A percentile compares a stretch with the other conserved stretches of the same genome.
phyloP scores from a whole-genome alignment of 805 yeast genomes.

The Candida xyloterini region DNA sequence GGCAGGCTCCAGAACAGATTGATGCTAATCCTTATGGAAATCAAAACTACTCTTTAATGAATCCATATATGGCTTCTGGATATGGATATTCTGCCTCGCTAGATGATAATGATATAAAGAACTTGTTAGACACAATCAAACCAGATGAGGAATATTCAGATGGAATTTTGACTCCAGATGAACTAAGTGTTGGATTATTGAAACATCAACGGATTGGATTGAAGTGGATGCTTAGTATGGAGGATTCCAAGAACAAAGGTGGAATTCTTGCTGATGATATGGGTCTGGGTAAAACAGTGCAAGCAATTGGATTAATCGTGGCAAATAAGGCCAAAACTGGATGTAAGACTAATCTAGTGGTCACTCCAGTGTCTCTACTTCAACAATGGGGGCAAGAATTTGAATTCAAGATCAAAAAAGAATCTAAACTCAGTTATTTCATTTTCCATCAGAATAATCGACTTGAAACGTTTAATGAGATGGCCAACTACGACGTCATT shows the following conservation, averaged over 20 bases:
- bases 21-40: not conserved
- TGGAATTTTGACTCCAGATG: conserved; percentile 66
- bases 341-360: conserved; percentile 61
- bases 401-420: conserved; percentile 53
- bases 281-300: conserved; percentile 80
- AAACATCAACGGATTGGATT: conserved; percentile 82
- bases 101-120: conserved; percentile 28
- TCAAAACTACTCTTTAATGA: not conserved
- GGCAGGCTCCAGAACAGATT: not conserved
- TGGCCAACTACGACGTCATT: conserved; percentile 65
- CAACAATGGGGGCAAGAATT: conserved; percentile 86
- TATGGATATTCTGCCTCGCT: not conserved
- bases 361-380: conserved; percentile 89
- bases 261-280: conserved; percentile 79
- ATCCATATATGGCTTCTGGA: conserved; percentile 9
- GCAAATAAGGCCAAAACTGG: conserved; percentile 32
- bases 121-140: conserved; percentile 48
- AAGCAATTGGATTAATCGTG: conserved; percentile 59
- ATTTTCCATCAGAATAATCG: conserved; percentile 56
- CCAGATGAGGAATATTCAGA: conserved; percentile 48
- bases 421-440: conserved; percentile 44
- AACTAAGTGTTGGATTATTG: conserved; percentile 42
- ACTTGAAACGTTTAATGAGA: conserved; percentile 41
- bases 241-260: conserved; percentile 55
- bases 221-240: conserved; percentile 75